Evolutionary conservation across 2,329 filamentous ascomycete genomes (phyloP), one percentile per base, ranked within the genome.

Genomic region (Beauveria asiatica): DNA sequence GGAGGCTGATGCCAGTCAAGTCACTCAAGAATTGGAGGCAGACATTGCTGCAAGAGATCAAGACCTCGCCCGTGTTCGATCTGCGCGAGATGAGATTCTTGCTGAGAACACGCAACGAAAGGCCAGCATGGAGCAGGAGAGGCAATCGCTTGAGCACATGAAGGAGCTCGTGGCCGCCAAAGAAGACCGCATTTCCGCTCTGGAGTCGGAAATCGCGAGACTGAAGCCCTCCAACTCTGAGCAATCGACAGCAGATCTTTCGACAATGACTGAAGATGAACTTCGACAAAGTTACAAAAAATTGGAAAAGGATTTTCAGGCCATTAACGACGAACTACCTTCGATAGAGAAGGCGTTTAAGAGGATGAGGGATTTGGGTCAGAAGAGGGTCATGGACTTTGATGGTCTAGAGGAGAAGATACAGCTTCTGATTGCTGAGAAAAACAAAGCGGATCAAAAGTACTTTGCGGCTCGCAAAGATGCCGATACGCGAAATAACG

Each of bases 381-480:
- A 88, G 56, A 93, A 91, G 76, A 97, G 96, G 74, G 85, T 96
- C 39, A 82, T 88, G 67, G 92, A 96, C 63, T 85, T 89, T 57
- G 78, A 80, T 6, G 79, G 82, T 4, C 77, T 91, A 69, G 92
- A 97, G 74, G 92, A 96, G 60, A 89, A 88, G 63, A 79, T 93
- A 42, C 77, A 84, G 19, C 79, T 89, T 25, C 76, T 95, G 21
- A 84, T 84, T 45, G 90, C 91, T 0, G 92, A 99, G 74, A 99
- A 99, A 77, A 86, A 88, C 65, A 97, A 97, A 74, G 93, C 93
- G 1, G 94, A 99, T 69, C 93, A 97, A 70, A 97, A 97, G 74
- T 99, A 96, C 71, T 97, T 97, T 72, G 90, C 90, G 1, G 91
- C 92, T 9, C 92, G 96, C 80, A 97, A 96, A 71, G 88, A 92